Percentiles rank a stretch among this genome's conserved stretches.
Evolutionary conservation across 2,329 filamentous ascomycete species (phyloP).

Genomic region (Phialemoniopsis sp.): DNA sequence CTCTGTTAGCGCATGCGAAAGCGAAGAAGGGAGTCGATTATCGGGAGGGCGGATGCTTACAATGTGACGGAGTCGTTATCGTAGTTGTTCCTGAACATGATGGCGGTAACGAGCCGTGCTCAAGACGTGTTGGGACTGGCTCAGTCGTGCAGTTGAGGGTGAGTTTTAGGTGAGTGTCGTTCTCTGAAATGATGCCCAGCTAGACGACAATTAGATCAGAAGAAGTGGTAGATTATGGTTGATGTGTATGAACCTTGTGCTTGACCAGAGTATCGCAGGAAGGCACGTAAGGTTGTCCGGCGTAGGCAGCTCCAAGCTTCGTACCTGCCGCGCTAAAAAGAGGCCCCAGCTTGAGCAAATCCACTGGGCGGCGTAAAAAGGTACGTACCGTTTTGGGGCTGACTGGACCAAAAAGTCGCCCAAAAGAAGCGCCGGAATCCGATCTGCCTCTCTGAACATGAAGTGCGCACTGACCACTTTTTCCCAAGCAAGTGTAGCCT

Average conservation of each 20-base stretch:
- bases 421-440: too few species aligned
- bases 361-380: background rate
- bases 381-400: slow-evolving; percentile 1
- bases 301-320: slow-evolving; percentile 19
- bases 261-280: slow-evolving; percentile 1
- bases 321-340: slow-evolving; percentile 9
- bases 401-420: too few species aligned
- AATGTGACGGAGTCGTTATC: slow-evolving; percentile 99
- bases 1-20: slow-evolving; percentile 20
- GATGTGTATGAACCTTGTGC: background rate
- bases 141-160: background rate
- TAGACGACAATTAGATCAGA: too few species aligned
- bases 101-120: slow-evolving; percentile 25
- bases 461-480: too few species aligned
- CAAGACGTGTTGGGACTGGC: too few species aligned
- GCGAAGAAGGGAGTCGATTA: slow-evolving; percentile 8
- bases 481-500: too few species aligned
- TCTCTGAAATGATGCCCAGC: too few species aligned
- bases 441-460: background rate
- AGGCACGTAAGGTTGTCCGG: too few species aligned
- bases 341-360: background rate
- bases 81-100: slow-evolving; percentile 99
- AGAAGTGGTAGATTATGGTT: background rate
- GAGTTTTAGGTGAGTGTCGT: too few species aligned
- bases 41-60: slow-evolving; percentile 49